phyloP scores from a whole-genome alignment of 495 filamentous ascomycete species.

The Xylaria longipes region DNA sequence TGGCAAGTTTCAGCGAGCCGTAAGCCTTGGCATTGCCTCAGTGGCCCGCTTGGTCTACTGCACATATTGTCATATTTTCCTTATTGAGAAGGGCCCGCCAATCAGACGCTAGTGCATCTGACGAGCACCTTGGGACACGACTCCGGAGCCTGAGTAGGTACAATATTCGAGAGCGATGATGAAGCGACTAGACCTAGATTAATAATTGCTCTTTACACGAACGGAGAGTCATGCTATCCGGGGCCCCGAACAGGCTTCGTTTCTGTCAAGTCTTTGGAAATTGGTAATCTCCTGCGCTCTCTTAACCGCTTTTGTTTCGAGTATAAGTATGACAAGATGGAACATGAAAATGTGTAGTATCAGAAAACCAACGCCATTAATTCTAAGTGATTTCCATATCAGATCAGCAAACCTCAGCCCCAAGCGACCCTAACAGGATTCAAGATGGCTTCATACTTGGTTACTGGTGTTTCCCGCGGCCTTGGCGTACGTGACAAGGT shows the following conservation, averaged over 20 bases:
- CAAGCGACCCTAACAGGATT: not conserved
- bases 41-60: not conserved
- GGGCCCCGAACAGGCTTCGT: not conserved
- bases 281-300: not conserved
- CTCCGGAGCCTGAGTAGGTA: not conserved
- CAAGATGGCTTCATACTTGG: conserved; percentile 45
- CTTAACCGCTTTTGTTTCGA: not conserved
- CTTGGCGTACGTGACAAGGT: conserved; percentile 39
- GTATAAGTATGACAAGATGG: not conserved
- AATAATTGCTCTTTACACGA: not conserved
- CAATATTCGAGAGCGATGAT: not conserved
- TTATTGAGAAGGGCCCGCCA: not conserved
- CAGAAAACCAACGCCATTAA: not conserved
- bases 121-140: not conserved
- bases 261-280: not conserved
- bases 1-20: conserved; percentile 24
- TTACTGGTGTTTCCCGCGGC: conserved; percentile 44
- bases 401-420: not conserved
- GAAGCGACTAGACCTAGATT: not conserved
- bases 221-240: not conserved
- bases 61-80: not conserved
- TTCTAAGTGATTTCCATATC: not conserved
- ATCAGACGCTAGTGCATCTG: conserved; percentile 5
- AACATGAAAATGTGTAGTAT: not conserved
- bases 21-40: conserved; percentile 9